Evolutionary conservation across 257 asterid species (phyloP), one percentile per base, ranked within the genome.

Genomic region (Buddleja alternifolia): DNA sequence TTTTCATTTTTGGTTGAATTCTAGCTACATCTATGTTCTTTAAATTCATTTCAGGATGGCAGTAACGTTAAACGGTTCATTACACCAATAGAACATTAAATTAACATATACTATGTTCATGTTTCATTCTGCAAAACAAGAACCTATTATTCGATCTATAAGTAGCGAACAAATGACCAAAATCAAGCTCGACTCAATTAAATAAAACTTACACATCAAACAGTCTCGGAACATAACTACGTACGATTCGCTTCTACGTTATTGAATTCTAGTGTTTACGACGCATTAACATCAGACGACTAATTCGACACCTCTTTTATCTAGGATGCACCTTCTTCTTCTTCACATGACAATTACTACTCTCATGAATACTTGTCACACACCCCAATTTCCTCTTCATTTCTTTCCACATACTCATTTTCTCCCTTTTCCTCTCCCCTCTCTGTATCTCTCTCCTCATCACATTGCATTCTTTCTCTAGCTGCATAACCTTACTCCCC

Each of bases 321-420:
- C 72, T 81, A 4, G 85, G 83, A 37, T 89, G 85, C 60, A 89
- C 81, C 70, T 82, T 89, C 89, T 83, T 88, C 90, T 82, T 90
- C 85, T 84, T 87, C 1, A 81, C 84, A 61, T 82, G 93, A 50
- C 96, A 90, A 54, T 85, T 70, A 17, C 80, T 66, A 3, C 34
- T 29, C 34, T 88, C 92, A 72, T 76, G 75, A 25, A 55, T 62
- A 48, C 60, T 77, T 2, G 86, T 75, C 12, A 41, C 68, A 48
- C 99, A 93, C 37, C 96, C 93, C 8, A 94, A 71, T 58, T 87
- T 94, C 82, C 99, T 88, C 90, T 88, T 90, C 97, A 90, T 75
- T 73, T 88, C 88, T 25, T 76, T 86, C 99, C 99, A 93, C 80
- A 88, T 20, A 34, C 87, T 85, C 34, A 16, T 7, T 61, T 86